Conservation (phyloP, 2,329 filamentous ascomycete species). For the Scortechinia acanthostroma region DNA sequence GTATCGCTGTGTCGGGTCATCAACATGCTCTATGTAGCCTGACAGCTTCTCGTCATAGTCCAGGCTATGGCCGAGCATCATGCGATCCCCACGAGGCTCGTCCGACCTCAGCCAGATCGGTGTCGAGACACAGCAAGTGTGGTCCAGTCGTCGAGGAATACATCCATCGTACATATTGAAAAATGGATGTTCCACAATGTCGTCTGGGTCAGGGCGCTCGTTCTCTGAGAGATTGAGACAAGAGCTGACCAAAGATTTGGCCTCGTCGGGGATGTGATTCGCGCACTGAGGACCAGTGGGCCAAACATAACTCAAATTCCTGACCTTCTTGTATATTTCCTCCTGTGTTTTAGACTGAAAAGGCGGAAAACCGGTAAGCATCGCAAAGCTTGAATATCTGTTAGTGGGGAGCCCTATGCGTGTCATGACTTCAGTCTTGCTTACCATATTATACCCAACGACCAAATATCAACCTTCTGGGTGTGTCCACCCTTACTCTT, state of each 20-base stretch:
- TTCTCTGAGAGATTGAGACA: conserved; percentile 43
- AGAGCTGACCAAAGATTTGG: conserved; percentile 38
- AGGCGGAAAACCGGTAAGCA: conserved; percentile 60
- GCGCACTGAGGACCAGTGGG: conserved; percentile 28
- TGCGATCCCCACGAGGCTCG: conserved; percentile 33
- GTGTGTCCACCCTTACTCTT: conserved; percentile 64
- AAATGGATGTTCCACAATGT: conserved; percentile 43
- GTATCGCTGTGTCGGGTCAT: conserved; percentile 23
- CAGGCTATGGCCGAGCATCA: conserved; percentile 29
- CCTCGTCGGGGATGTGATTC: conserved; percentile 35
- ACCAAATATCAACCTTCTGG: conserved; percentile 55
- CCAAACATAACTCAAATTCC: conserved; percentile 36
- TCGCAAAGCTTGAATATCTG: conserved; percentile 41
- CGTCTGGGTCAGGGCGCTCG: conserved; percentile 38
- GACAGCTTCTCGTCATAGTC: conserved; percentile 26
- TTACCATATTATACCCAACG: conserved; percentile 50
- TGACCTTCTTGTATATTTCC: conserved; percentile 42
- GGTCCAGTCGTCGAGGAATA: conserved; percentile 31
- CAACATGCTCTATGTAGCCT: conserved; percentile 21
- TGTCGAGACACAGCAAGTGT: conserved; percentile 22
- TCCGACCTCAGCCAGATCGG: conserved; percentile 30
- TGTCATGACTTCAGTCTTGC: conserved; percentile 22
- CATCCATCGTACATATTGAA: conserved; percentile 40
- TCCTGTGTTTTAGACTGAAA: conserved; percentile 56
- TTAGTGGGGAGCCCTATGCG: conserved; percentile 17